Evolutionary conservation across 1,139 yeast species (phyloP).

Genomic region (Yarrowia galli): DNA sequence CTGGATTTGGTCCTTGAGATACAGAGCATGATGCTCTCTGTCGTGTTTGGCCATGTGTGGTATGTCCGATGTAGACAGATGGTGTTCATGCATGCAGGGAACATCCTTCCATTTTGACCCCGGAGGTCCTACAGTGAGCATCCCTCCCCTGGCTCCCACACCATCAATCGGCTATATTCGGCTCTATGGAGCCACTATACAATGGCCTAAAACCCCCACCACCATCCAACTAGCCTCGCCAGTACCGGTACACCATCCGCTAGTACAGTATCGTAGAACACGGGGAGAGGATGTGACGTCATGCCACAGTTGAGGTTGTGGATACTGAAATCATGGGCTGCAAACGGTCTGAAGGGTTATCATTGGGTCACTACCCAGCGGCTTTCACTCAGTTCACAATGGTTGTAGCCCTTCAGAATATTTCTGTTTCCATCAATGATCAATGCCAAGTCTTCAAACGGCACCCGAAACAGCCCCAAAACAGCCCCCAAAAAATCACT

Average conservation of each 20-base stretch:
- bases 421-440: too few relatives aligned
- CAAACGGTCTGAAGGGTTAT: too few relatives aligned
- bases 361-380: too few relatives aligned
- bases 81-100: background rate
- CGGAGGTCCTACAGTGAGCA: too few relatives aligned
- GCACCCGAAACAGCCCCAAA: background rate
- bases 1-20: slow-evolving; percentile 18
- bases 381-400: too few relatives aligned
- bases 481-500: background rate
- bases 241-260: background rate
- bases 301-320: background rate
- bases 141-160: background rate
- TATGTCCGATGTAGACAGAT: background rate
- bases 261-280: background rate
- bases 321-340: too few relatives aligned
- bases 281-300: background rate
- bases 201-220: background rate
- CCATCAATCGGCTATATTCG: background rate
- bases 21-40: slow-evolving; percentile 16
- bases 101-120: background rate
- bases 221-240: background rate
- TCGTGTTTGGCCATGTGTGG: slow-evolving; percentile 28
- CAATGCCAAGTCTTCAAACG: background rate
- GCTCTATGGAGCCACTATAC: background rate
- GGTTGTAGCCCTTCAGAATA: too few relatives aligned